Evolutionary conservation across 2,329 filamentous ascomycete species (phyloP), one percentile per base, ranked within the genome.

Genomic region (Paradendryphiella salina): DNA sequence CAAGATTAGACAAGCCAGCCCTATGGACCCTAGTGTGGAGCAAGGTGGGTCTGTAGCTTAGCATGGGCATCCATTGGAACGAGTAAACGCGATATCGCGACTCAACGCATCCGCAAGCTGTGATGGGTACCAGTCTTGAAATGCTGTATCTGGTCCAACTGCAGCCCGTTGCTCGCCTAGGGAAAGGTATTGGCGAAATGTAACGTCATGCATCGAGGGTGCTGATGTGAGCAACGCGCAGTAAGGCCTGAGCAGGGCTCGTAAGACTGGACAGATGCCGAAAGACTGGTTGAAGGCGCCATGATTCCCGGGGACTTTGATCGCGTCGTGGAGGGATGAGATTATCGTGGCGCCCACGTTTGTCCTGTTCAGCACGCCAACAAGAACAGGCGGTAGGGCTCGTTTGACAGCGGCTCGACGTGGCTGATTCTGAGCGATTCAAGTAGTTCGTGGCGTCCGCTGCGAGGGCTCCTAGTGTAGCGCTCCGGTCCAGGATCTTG

Each of bases 191-290:
- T 17, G 18, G 51, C 42, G 20, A 46, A n/a, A 35, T 51, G 23
- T 47, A 47, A 29, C 48, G 34, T 26, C 32, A 52, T 50, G 42
- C 49, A 42, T 38, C 32, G 37, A 40, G 50, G 32, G 28, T 41
- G 54, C 43, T 54, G 54, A 50, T 33, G 53, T 56, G 53, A 56
- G 49, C 36, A 35, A 36, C 37, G 35, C 5, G 29, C 52, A 15
- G 34, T 18, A 26, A 23, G 34, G 40, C 47, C 47, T 31, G 47
- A 37, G 18, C 29, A 32, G 53, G 39, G 50, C 38, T 49, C 40
- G 47, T 21, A 23, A 38, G 47, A 40, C 44, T 40, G 38, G 8
- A 26, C 8, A 6, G 23, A 26, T 26, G 21, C 4, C 21, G 8
- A 7, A 23, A 7, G 21, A 7, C 21, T 23, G 21, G 21, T 7